Evolutionary conservation across 78 protist species (phyloP), one percentile per base, ranked within the genome.

Genomic region (Dictyostelium purpureum): DNA sequence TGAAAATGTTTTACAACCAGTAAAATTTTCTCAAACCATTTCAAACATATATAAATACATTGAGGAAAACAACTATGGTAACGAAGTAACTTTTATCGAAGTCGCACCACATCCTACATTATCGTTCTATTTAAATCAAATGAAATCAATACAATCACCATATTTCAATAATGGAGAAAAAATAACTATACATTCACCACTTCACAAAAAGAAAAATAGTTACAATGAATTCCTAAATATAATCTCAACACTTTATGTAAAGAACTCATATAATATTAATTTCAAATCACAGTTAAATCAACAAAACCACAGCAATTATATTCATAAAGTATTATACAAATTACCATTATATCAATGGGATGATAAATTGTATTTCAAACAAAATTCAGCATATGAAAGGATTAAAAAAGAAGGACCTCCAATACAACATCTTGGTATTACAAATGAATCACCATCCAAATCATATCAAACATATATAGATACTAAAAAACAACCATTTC

Each of bases 91-190:
- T 4, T 52, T 54, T 18, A 21, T 75, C 14, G 93, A 87, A 38
- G 31, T 87, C 9, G 63, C 93, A 38, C 93, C 93, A 51, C 93
- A 87, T 40, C 80, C 93, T 51, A 77, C 82, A 9, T 28, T 87
- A 21, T 71, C 81, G 33, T n/a, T 9, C 7, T 43, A 56, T 24
- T 38, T 74, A 10, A 45, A 40, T 26, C 65, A 66, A 69, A 42
- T 33, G 21, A n/a, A 42, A 9, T 35, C 70, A 24, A n/a, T n/a
- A n/a, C n/a, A n/a, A n/a, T n/a, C n/a, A n/a, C n/a, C n/a, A n/a
- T n/a, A n/a, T n/a, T n/a, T n/a, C n/a, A n/a, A n/a, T n/a, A n/a
- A n/a, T n/a, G n/a, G n/a, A n/a, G n/a, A n/a, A n/a, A n/a, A n/a
- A n/a, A n/a, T n/a, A n/a, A n/a, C n/a, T n/a, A n/a, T n/a, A n/a